Base-by-base conservation (phyloP, 2,329 filamentous ascomycete species). In the Cladophialophora chaetospira region DNA sequence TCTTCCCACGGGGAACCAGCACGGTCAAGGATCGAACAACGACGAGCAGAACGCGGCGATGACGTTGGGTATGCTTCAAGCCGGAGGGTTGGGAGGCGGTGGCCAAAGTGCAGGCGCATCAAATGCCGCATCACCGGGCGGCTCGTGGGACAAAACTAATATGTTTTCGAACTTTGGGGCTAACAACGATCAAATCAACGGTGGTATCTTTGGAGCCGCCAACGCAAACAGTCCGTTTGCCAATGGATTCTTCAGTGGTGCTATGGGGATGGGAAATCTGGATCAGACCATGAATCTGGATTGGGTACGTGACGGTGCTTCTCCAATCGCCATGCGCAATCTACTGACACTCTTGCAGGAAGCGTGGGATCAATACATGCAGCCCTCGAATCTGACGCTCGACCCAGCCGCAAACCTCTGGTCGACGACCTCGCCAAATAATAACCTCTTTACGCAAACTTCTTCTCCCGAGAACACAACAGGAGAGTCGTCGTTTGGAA, bases 311-410 rank as follows among this genome's bases (percentile, higher is more conserved):
- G 19, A 5, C 5, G 11, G 19, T 13, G 2, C 33, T 19, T 17
- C 28, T 10, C 25, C 21, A 36, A 29, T 33, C 9, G 11, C 4
- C 5, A 28, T 21, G n/a, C 19, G 29, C 29, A 33, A 33, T 59
- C 60, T 60, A 38, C 66, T 72, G 53, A 73, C 68, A 40, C 36
- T 52, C 47, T 44, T 26, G 63, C 62, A 86, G 84, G 82, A 87
- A 60, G 83, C 84, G 25, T 88, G 85, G 85, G 86, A 88, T 67
- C 82, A 79, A 5, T 88, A 87, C 64, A 82, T 88, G 45, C 85
- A 88, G 68, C 60, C 63, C 5, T 47, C 57, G 10, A 83, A 82
- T 50, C 77, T 82, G 4, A 77, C 69, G 5, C 61, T 77, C 29
- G 77, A 79, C 45, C 67, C 71, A 8, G 64, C 71, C 11, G 74